Percentiles rank a stretch among this genome's conserved stretches.
phyloP scores from a whole-genome alignment of 495 filamentous ascomycete species.

The Massariosphaeria phaeospora region DNA sequence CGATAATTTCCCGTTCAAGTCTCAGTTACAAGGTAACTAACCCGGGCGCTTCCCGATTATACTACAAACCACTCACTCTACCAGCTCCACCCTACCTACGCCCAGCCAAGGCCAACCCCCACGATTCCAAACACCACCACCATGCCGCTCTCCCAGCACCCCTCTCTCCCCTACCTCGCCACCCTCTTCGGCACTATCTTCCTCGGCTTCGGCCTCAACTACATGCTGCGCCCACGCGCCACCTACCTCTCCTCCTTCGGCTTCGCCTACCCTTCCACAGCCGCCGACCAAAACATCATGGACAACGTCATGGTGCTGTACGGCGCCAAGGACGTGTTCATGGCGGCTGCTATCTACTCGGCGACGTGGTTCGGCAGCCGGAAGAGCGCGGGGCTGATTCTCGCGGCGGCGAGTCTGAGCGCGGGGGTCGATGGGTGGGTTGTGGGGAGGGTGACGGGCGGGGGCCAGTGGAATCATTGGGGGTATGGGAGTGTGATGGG shows the following conservation, averaged over 20 bases:
- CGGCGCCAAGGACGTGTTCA: constrained; percentile 52
- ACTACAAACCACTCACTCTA: too few species aligned
- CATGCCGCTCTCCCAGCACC: not conserved
- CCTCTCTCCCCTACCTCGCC: constrained; percentile 31
- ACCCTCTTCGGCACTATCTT: constrained; percentile 45
- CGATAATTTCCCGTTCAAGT: too few species aligned
- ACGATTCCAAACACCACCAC: not conserved
- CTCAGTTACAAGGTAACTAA: too few species aligned
- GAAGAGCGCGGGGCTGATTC: constrained; percentile 45
- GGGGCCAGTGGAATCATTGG: constrained; percentile 54
- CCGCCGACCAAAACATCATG: constrained; percentile 38
- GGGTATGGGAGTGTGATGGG: constrained; percentile 42
- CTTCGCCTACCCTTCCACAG: constrained; percentile 30
- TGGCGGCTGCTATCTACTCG: constrained; percentile 47
- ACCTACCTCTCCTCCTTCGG: constrained; percentile 37
- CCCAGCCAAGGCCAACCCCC: too few species aligned
- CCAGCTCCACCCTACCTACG: too few species aligned
- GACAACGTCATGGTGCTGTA: constrained; percentile 48
- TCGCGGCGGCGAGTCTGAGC: constrained; percentile 44
- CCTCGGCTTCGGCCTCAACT: constrained; percentile 49
- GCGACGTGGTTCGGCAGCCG: constrained; percentile 41
- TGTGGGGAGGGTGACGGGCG: constrained; percentile 39
- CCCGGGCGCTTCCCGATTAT: too few species aligned
- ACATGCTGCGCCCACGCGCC: constrained; percentile 43
- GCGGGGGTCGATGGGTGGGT: constrained; percentile 48